A percentile compares a stretch with the other conserved stretches of the same genome.
Conservation (phyloP, 2,329 filamentous ascomycete species). For the Monilinia fructicola region DNA sequence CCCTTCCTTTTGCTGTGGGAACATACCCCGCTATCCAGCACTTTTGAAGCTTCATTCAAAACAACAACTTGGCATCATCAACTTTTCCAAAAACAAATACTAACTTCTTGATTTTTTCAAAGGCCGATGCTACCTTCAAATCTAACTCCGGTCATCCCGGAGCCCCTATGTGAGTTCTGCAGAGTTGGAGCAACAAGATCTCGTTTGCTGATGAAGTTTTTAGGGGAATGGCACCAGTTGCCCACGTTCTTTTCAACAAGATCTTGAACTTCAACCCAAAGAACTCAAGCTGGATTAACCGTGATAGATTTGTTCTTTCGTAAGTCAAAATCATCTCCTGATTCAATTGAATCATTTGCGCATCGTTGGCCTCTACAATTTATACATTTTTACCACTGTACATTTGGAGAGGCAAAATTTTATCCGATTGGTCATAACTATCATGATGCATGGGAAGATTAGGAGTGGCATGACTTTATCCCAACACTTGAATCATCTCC, state of each 20-base stretch:
- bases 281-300: constrained; percentile 96
- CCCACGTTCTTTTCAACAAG: constrained; percentile 97
- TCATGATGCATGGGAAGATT: background rate
- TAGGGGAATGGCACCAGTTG: constrained; percentile 84
- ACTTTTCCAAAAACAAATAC: constrained; percentile 25
- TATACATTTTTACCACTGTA: background rate
- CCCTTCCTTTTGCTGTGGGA: constrained; percentile 30
- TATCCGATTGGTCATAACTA: background rate
- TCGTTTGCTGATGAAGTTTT: constrained; percentile 10
- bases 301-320: constrained; percentile 98
- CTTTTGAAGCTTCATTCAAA: constrained; percentile 36
- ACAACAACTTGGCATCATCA: constrained; percentile 23
- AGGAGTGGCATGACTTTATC: background rate
- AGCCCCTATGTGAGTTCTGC: constrained; percentile 78
- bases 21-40: constrained; percentile 42
- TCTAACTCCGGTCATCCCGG: constrained; percentile 98
- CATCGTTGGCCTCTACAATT: background rate
- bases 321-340: constrained; percentile 54
- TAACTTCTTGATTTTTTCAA: constrained; percentile 34
- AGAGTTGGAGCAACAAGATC: background rate
- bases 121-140: constrained; percentile 96
- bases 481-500: background rate
- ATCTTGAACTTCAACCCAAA: constrained; percentile 99
- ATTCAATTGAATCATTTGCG: background rate
- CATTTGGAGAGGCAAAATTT: background rate